Percentiles rank a stretch among this genome's conserved stretches.
phyloP scores from a whole-genome alignment of 441 rosid genomes.

The Bruguiera hainesii region DNA sequence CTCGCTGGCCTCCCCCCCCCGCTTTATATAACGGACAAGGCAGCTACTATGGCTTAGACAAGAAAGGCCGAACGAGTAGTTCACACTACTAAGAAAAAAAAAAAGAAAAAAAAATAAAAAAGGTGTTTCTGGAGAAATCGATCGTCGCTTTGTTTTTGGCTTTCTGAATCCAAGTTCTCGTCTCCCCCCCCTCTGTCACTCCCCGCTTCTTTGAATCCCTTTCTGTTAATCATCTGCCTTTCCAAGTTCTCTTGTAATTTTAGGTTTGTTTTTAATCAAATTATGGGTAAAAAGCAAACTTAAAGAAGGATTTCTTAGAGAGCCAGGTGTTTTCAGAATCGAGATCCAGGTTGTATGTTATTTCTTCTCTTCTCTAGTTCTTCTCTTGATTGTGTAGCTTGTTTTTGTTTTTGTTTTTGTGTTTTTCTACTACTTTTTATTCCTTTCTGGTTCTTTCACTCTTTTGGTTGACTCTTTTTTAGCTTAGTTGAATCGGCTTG shows the following conservation, averaged over 20 bases:
- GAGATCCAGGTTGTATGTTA: constrained; percentile 46
- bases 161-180: background rate
- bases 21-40: constrained; percentile 22
- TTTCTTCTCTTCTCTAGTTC: background rate
- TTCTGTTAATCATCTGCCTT: constrained; percentile 74
- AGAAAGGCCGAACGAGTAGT: constrained; percentile 31
- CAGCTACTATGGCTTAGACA: background rate
- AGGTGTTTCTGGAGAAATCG: constrained; percentile 4
- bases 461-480: background rate
- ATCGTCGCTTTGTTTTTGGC: background rate
- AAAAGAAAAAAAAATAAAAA: background rate
- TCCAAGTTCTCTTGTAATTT: constrained; percentile 25
- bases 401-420: background rate
- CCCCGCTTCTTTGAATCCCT: constrained; percentile 65
- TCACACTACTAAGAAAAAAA: background rate
- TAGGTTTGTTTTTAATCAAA: constrained; percentile 38
- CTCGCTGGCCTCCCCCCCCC: no score
- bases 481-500: constrained; percentile 34
- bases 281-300: constrained; percentile 40
- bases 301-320: constrained; percentile 37
- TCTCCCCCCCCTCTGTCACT: constrained; percentile 26
- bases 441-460: no score
- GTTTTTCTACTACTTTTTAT: background rate
- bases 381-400: background rate
- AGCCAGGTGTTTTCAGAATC: constrained; percentile 73